These are phyloP conservation scores for Vicia faba DNA, from an alignment of 306 rosid species.

Conservation along the genomic window DNA sequence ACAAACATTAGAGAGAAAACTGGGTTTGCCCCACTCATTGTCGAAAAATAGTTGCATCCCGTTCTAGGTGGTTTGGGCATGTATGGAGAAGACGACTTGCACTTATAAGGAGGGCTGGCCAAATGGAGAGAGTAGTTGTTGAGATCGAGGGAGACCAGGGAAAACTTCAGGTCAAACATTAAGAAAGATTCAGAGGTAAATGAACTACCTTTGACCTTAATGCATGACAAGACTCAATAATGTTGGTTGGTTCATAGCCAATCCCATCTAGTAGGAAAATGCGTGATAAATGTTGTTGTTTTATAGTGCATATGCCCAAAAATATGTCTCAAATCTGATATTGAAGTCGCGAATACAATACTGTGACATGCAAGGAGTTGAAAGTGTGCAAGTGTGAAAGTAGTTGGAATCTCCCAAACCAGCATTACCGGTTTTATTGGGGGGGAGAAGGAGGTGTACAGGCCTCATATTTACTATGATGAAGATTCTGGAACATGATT, in stretches of 20 bases:
- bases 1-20: constrained; percentile 17
- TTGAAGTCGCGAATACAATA: neutral
- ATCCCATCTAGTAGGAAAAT: constrained; percentile 7
- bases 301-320: neutral
- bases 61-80: constrained; percentile 1
- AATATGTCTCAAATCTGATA: neutral
- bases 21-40: constrained; percentile 1
- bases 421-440: constrained; percentile 1
- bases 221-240: neutral
- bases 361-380: constrained; percentile 12
- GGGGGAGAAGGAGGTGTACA: neutral
- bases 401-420: neutral
- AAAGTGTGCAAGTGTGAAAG: neutral
- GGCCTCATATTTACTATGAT: constrained; percentile 1
- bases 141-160: neutral
- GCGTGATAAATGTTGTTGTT: neutral
- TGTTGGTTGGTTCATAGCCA: neutral
- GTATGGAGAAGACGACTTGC: neutral
- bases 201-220: neutral
- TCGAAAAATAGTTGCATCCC: neutral
- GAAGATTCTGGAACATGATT: constrained; percentile 18
- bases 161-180: neutral
- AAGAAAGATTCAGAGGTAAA: neutral
- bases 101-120: neutral
- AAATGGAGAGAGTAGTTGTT: no score